These are phyloP conservation scores for Boletus vermiculosoides DNA, from an alignment of 768 basidiomycete species.

Conservation along the genomic window DNA sequence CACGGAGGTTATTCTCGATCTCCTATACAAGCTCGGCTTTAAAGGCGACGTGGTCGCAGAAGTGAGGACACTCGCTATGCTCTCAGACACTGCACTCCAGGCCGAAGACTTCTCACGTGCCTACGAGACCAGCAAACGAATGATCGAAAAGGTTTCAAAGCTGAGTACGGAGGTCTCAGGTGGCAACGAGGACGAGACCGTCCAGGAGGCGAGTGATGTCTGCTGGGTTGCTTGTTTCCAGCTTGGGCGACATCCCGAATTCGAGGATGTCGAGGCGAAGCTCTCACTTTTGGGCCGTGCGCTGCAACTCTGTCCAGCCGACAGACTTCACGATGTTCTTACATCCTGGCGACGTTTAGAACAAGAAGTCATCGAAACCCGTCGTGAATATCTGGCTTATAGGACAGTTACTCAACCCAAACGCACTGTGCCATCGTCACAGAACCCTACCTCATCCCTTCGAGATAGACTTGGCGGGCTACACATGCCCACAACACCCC, in stretches of 20 bases:
- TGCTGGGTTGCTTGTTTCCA: slow-evolving; percentile 91
- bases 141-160: slow-evolving; percentile 61
- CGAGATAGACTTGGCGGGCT: slow-evolving; percentile 62
- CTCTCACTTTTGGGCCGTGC: slow-evolving; percentile 75
- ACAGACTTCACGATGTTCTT: slow-evolving; percentile 76
- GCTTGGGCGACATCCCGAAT: slow-evolving; percentile 81
- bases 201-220: slow-evolving; percentile 69
- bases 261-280: slow-evolving; percentile 62
- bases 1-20: slow-evolving; percentile 86
- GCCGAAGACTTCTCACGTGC: slow-evolving; percentile 77
- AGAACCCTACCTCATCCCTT: slow-evolving; percentile 50
- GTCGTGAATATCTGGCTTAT: slow-evolving; percentile 42
- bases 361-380: slow-evolving; percentile 54
- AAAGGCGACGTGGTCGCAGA: slow-evolving; percentile 68
- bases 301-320: slow-evolving; percentile 81
- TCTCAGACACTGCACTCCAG: slow-evolving; percentile 83
- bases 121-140: slow-evolving; percentile 65
- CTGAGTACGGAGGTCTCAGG: slow-evolving; percentile 39
- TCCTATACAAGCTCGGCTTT: slow-evolving; percentile 86
- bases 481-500: slow-evolving; percentile 65
- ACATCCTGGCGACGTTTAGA: slow-evolving; percentile 74
- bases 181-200: slow-evolving; percentile 37
- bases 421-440: slow-evolving; percentile 21
- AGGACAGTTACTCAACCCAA: slow-evolving; percentile 20
- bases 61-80: slow-evolving; percentile 84